Percentiles rank a stretch among this genome's conserved stretches.
These are phyloP conservation scores for Piedraia hortae DNA, from an alignment of 2,329 filamentous ascomycete species.

Conservation along the genomic window DNA sequence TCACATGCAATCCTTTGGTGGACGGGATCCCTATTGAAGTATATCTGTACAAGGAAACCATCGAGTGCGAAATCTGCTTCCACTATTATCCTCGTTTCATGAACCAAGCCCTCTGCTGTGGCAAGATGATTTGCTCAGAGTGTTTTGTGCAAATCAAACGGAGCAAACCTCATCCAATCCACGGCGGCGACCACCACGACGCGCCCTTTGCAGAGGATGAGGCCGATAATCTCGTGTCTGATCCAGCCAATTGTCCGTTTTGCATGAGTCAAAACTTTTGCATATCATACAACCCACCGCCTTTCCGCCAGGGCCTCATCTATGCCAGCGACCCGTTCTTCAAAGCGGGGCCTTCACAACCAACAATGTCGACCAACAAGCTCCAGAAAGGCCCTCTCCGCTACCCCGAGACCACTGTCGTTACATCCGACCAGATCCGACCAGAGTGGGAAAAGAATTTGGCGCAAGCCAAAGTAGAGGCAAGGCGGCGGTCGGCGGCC, in stretches of 20 bases:
- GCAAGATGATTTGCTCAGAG: constrained; percentile 89
- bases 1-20: constrained; percentile 62
- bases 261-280: constrained; percentile 89
- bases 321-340: constrained; percentile 33
- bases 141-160: constrained; percentile 98
- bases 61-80: constrained; percentile 89
- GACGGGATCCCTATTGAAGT: constrained; percentile 89
- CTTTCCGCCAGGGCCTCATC: constrained; percentile 58
- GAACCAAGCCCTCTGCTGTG: constrained; percentile 83
- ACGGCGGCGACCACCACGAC: constrained; percentile 39
- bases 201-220: constrained; percentile 19
- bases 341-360: constrained; percentile 32
- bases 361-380: constrained; percentile 63
- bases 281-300: constrained; percentile 74
- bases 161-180: constrained; percentile 67
- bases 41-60: constrained; percentile 70
- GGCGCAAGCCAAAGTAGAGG: constrained; percentile 56
- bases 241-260: constrained; percentile 79
- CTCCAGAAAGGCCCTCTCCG: constrained; percentile 31
- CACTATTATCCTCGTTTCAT: constrained; percentile 84
- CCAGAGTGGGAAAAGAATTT: constrained; percentile 90
- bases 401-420: constrained; percentile 41
- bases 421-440: constrained; percentile 75
- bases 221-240: constrained; percentile 48
- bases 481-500: constrained; percentile 63